Evolutionary conservation across 768 basidiomycete species (phyloP).

Genomic region (Rhodotorula paludigena): DNA sequence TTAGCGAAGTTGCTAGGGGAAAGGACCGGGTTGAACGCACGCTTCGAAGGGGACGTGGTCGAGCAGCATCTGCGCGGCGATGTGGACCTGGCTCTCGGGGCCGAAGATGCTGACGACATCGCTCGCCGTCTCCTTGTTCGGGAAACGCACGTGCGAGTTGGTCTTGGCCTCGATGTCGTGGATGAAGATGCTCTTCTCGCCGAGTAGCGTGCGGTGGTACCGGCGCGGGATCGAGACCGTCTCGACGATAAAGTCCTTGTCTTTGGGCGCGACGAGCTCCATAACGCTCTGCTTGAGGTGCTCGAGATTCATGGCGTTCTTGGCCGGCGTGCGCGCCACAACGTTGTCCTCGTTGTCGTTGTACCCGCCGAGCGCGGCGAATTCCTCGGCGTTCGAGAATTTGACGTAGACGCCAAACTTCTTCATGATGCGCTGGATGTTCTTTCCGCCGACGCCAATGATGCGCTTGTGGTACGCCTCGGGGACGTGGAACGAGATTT

Average conservation of each 20-base stretch:
- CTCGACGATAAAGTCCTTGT: constrained; percentile 94
- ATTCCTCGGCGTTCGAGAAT: constrained; percentile 96
- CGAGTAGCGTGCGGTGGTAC: constrained; percentile 89
- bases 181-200: constrained; percentile 95
- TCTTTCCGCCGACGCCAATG: constrained; percentile 94
- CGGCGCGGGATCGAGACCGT: constrained; percentile 86
- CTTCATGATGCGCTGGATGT: constrained; percentile 99
- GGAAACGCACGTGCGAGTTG: constrained; percentile 81
- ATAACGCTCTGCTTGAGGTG: constrained; percentile 92
- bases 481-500: constrained; percentile 97
- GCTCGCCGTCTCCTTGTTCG: constrained; percentile 87
- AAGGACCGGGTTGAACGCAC: too few species aligned
- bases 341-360: constrained; percentile 98
- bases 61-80: constrained; percentile 90
- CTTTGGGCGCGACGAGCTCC: constrained; percentile 96
- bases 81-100: constrained; percentile 92
- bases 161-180: constrained; percentile 96
- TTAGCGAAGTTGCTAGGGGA: too few species aligned
- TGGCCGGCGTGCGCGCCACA: constrained; percentile 93
- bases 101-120: constrained; percentile 95
- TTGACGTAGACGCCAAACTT: constrained; percentile 99
- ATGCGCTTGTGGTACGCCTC: constrained; percentile 98
- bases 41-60: constrained; percentile 75
- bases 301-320: constrained; percentile 91
- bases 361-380: constrained; percentile 87